Evolutionary conservation across 139 green algal species (phyloP).

Genomic region (Picochlorum costavermella): DNA sequence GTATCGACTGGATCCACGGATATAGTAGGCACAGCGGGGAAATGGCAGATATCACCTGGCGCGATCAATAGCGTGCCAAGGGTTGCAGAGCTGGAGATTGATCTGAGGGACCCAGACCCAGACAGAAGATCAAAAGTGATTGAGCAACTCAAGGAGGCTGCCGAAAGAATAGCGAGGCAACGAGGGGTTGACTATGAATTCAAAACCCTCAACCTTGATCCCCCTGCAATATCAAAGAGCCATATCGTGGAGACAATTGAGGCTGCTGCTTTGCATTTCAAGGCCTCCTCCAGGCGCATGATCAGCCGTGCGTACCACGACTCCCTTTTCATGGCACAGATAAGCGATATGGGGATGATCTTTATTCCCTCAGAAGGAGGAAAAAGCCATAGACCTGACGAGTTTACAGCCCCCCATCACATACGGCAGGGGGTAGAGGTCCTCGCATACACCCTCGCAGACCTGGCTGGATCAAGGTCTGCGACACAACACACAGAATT

Average conservation of each 20-base stretch:
- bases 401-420: conserved; percentile 53
- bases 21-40: conserved; percentile 75
- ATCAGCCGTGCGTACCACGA: conserved; percentile 93
- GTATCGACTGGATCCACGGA: conserved; percentile 40
- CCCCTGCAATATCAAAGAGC: conserved; percentile 58
- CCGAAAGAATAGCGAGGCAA: conserved; percentile 48
- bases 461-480: conserved; percentile 21
- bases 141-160: conserved; percentile 30
- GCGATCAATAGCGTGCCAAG: conserved; percentile 85
- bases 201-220: conserved; percentile 78
- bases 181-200: conserved; percentile 32
- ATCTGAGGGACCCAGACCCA: conserved; percentile 77
- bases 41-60: conserved; percentile 68
- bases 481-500: too few relatives aligned
- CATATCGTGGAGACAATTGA: conserved; percentile 52
- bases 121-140: conserved; percentile 62
- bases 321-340: conserved; percentile 88
- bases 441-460: conserved; percentile 33
- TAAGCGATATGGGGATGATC: conserved; percentile 88
- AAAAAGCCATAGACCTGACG: conserved; percentile 81
- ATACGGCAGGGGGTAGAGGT: conserved; percentile 34
- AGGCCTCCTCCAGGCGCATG: conserved; percentile 57
- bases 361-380: conserved; percentile 91
- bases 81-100: conserved; percentile 38
- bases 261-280: conserved; percentile 44